Evolutionary conservation across 441 rosid genomes (phyloP).

Genomic region (Mallotus japonicus): DNA sequence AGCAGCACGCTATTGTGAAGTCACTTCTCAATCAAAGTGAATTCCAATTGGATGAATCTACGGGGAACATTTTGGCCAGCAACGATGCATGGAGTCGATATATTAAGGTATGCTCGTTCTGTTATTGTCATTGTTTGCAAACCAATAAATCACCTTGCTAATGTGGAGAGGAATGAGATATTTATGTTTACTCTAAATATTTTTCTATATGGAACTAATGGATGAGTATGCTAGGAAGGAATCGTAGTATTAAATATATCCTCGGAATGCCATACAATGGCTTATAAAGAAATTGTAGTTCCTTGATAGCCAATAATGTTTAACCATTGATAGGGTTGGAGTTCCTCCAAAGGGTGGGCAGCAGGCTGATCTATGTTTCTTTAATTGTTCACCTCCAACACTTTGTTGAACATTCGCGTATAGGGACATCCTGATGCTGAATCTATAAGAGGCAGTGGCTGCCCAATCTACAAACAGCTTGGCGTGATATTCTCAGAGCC

Average conservation of each 20-base stretch:
- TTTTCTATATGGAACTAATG: background rate
- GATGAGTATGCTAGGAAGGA: constrained; percentile 1
- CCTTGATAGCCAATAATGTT: constrained; percentile 13
- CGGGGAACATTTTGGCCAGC: constrained; percentile 33
- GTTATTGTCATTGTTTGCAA: background rate
- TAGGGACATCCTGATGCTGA: constrained; percentile 70
- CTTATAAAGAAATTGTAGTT: constrained; percentile 8
- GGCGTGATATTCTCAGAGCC: constrained; percentile 45
- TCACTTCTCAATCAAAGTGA: constrained; percentile 39
- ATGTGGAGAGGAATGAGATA: constrained; percentile 11
- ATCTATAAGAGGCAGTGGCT: constrained; percentile 40
- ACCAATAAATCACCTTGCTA: constrained; percentile 3
- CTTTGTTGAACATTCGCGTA: background rate
- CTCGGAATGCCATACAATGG: constrained; percentile 15
- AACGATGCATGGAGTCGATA: constrained; percentile 47
- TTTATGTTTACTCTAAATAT: background rate
- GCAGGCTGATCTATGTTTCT: constrained; percentile 17
- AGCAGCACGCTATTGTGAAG: constrained; percentile 40
- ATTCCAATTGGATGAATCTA: constrained; percentile 43
- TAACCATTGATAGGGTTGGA: constrained; percentile 8
- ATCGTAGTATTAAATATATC: background rate
- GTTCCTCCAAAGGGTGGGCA: constrained; percentile 10
- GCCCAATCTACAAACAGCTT: constrained; percentile 50
- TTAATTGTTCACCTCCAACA: constrained; percentile 5
- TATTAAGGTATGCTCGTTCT: constrained; percentile 36